Base-by-base conservation (phyloP, 805 yeast genomes). In the Yueomyces sp. region DNA sequence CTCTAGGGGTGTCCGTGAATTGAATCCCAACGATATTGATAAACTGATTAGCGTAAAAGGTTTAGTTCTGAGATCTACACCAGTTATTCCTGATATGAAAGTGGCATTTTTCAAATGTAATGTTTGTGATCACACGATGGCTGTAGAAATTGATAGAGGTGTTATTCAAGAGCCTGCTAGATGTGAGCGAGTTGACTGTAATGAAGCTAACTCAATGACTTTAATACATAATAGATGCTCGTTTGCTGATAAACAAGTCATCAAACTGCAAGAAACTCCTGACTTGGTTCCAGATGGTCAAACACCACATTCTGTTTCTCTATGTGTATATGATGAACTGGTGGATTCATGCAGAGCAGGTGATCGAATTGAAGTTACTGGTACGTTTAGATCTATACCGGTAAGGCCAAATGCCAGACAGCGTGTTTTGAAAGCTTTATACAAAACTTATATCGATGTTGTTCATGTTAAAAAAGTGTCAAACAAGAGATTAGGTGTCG, bases 251-350 rank as follows among this genome's bases (percentile, higher is more conserved):
- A 92, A 90, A 58, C 99, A 92, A 64, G 90, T 92, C 30, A 78
- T 92, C 52, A 85, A 85, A 55, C 67, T 92, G 38, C 98, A 92
- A 64, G 98, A 92, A 63, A 87, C 95, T 0, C 96, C 96, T 0
- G 98, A 92, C 62, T 72, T 78, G 48, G 95, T 90, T 12, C 98
- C 98, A 3, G 97, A 85, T 65, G 98, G 98, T 19, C 98, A 92
- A 64, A 92, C 98, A 2, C 98, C 98, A 2, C 98, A 92, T 63
- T 81, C 96, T 11, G 85, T 92, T 40, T 85, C 95, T 5, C 67
- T 92, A 30, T 86, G 96, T 67, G 94, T 85, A 1, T 92, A 90
- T 59, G 98, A 92, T 63, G 97, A 92, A 60, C 70, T 92, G 48
- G 98, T 92, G 1, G 98, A 92, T 62, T 73, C 84, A 43, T 83